A percentile compares a stretch with the other conserved stretches of the same genome.
Conservation (phyloP, 441 rosid genomes). For the Melastoma candidum region DNA sequence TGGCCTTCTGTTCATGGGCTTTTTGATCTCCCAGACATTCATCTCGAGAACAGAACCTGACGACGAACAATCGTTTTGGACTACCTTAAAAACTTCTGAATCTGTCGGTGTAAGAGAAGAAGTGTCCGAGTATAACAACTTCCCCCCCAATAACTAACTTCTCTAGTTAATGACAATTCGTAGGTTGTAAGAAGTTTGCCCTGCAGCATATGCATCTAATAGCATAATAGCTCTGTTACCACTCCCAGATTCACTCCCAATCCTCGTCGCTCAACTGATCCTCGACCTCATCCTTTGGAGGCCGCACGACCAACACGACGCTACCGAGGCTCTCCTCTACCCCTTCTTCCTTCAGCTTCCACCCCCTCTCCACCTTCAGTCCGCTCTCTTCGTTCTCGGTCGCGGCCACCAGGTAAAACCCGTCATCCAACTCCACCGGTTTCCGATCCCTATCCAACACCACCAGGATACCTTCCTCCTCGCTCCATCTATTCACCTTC, state of each 20-base stretch:
- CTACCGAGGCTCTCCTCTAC: conserved; percentile 47
- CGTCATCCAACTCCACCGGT: conserved; percentile 40
- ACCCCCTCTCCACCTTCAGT: conserved; percentile 66
- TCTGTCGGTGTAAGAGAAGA: no score
- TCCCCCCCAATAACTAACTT: no score
- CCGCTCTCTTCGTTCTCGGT: conserved; percentile 12
- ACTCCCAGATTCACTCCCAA: conserved; percentile 46
- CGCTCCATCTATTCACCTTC: conserved; percentile 58
- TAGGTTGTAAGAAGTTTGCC: no score
- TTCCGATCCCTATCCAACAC: conserved; percentile 54
- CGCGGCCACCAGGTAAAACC: conserved; percentile 53
- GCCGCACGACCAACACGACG: conserved; percentile 61
- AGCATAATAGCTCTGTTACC: no score
- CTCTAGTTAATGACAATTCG: no score
- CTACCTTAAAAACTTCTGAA: no score
- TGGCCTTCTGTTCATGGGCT: no score
- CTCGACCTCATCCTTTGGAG: conserved; percentile 60
- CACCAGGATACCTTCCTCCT: conserved; percentile 66
- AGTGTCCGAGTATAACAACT: no score
- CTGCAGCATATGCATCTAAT: no score
- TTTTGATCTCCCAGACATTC: no score
- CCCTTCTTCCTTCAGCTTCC: conserved; percentile 36
- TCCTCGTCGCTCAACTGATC: conserved; percentile 53
- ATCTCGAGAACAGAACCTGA: no score
- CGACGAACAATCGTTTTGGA: no score